phyloP scores from a whole-genome alignment of 331 rosid genomes.

The Quercus phellos region DNA sequence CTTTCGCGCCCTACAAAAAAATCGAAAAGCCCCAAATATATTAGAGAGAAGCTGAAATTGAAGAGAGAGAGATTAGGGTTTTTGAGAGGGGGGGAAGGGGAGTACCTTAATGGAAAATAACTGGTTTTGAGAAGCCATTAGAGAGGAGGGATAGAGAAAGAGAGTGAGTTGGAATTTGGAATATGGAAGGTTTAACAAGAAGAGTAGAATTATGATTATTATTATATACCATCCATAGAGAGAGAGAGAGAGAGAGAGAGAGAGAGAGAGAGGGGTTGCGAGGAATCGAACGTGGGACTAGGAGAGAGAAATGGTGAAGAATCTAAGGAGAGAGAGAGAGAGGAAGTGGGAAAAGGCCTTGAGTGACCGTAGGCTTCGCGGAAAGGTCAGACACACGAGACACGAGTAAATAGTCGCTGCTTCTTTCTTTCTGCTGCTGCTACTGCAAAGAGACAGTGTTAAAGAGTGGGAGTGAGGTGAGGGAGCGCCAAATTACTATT shows the following conservation, averaged over 20 bases:
- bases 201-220: neutral
- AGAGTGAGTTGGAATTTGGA: slow-evolving; percentile 9
- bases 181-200: slow-evolving; percentile 1
- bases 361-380: neutral
- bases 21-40: neutral
- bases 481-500: too few species aligned
- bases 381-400: neutral
- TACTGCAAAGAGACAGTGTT: too few species aligned
- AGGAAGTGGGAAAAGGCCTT: slow-evolving; percentile 7
- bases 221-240: slow-evolving; percentile 1
- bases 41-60: neutral
- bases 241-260: neutral
- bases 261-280: neutral
- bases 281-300: slow-evolving; percentile 40
- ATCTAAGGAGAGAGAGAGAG: neutral
- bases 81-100: neutral
- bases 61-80: slow-evolving; percentile 11
- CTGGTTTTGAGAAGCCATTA: slow-evolving; percentile 64
- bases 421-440: too few species aligned
- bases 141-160: slow-evolving; percentile 3
- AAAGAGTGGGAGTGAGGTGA: too few species aligned
- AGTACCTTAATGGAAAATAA: slow-evolving; percentile 56
- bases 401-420: neutral
- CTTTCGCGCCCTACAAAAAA: slow-evolving; percentile 68
- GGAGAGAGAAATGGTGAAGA: slow-evolving; percentile 5